These are phyloP conservation scores for Gloeophyllum trabeum DNA, from an alignment of 768 basidiomycete species.

Conservation along the genomic window DNA sequence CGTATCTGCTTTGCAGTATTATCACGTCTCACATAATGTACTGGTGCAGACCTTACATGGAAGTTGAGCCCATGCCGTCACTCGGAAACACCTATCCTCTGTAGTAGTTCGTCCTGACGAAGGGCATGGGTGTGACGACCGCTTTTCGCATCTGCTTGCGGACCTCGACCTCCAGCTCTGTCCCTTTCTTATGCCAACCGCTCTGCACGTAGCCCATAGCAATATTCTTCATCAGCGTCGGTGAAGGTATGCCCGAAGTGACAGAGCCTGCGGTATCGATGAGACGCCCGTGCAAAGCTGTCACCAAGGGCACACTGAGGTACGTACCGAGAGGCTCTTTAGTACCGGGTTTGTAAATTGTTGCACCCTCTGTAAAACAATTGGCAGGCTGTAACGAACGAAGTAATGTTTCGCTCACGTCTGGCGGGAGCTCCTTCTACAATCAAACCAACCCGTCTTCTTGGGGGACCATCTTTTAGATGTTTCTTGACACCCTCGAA, in stretches of 20 bases:
- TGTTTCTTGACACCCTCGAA: constrained; percentile 62
- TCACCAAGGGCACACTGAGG: neutral
- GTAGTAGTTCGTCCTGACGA: constrained; percentile 75
- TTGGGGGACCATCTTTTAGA: constrained; percentile 66
- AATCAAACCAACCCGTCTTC: constrained; percentile 71
- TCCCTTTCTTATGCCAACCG: constrained; percentile 88
- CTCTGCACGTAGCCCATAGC: constrained; percentile 87
- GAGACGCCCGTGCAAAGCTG: neutral
- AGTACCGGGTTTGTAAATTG: constrained; percentile 47
- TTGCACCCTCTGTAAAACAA: constrained; percentile 55
- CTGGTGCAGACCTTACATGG: too few relatives aligned
- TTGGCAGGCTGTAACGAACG: constrained; percentile 2
- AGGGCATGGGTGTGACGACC: constrained; percentile 77
- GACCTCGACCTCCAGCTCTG: constrained; percentile 74
- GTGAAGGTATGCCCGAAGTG: constrained; percentile 95
- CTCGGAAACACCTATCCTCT: constrained; percentile 44
- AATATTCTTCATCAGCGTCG: constrained; percentile 81
- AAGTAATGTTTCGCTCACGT: constrained; percentile 43
- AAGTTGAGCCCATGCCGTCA: too few relatives aligned
- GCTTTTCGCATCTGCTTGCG: constrained; percentile 71
- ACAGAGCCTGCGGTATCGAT: constrained; percentile 40
- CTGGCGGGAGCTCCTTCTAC: constrained; percentile 82
- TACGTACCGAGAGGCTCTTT: constrained; percentile 50
- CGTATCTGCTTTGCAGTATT: too few relatives aligned
- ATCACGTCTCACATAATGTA: too few relatives aligned